phyloP scores from a whole-genome alignment of 441 rosid species.

The Pelargonium citronellum region DNA sequence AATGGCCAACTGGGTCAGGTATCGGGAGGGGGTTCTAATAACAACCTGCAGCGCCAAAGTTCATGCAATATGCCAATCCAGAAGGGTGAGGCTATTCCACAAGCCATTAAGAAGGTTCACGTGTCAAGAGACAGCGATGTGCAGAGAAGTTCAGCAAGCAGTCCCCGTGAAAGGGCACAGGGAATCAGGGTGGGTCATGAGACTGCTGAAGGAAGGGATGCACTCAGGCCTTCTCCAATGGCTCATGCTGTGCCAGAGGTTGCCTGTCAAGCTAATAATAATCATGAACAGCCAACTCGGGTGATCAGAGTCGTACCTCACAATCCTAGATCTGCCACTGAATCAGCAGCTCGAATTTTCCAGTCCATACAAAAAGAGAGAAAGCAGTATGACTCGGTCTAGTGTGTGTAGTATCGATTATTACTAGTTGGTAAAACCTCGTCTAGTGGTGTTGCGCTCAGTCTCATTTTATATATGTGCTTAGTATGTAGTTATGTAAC shows the following conservation, averaged over 20 bases:
- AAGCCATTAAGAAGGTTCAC: constrained; percentile 25
- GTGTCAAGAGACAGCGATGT: constrained; percentile 45
- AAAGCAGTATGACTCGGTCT: constrained; percentile 32
- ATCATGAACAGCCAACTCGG: constrained; percentile 26
- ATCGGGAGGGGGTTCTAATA: constrained; percentile 32
- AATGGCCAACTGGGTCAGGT: constrained; percentile 27
- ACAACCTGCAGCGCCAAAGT: constrained; percentile 7
- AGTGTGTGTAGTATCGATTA: too few species aligned
- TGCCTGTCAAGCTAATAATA: constrained; percentile 22
- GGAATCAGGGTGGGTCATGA: background rate
- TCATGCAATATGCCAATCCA: constrained; percentile 39
- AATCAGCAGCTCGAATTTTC: constrained; percentile 79
- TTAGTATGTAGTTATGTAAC: too few species aligned
- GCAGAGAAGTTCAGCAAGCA: constrained; percentile 55
- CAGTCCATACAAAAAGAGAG: constrained; percentile 80
- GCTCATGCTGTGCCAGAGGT: constrained; percentile 24
- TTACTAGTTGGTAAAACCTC: too few species aligned
- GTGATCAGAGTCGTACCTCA: constrained; percentile 87
- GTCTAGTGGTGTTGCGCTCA: too few species aligned
- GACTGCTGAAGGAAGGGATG: constrained; percentile 19
- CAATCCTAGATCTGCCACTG: constrained; percentile 63
- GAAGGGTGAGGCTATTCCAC: constrained; percentile 36
- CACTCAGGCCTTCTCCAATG: constrained; percentile 46
- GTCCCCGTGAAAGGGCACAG: constrained; percentile 32
- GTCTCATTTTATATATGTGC: too few species aligned